Evolutionary conservation across 1,284 basidiomycete genomes (phyloP).

Genomic region (Tylopilus sp.): DNA sequence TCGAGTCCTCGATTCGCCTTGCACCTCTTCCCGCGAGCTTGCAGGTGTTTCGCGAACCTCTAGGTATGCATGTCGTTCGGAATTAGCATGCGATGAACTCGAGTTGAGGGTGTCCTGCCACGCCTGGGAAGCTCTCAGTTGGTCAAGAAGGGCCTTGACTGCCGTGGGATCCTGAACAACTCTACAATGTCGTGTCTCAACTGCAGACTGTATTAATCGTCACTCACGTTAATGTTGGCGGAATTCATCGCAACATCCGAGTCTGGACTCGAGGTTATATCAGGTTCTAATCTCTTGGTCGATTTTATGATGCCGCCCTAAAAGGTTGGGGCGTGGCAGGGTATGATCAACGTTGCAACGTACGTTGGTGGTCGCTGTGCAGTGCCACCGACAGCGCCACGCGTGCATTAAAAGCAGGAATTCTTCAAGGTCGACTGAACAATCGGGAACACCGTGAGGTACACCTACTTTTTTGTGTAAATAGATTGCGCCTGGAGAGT

Average conservation of each 20-base stretch:
- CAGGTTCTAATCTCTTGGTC: neutral
- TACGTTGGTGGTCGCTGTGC: neutral
- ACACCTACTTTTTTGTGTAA: no score
- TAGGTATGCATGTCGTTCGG: conserved; percentile 1
- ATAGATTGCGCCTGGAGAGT: no score
- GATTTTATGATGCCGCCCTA: no score
- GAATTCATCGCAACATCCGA: conserved; percentile 30
- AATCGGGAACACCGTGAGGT: no score
- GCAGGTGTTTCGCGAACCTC: conserved; percentile 5
- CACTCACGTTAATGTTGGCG: conserved; percentile 47
- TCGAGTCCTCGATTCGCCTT: conserved; percentile 5
- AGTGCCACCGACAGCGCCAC: neutral
- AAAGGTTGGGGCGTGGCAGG: neutral
- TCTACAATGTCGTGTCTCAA: neutral
- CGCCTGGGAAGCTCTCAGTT: conserved; percentile 57
- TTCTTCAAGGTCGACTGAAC: no score
- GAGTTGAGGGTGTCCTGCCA: conserved; percentile 52
- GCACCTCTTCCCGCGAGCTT: conserved; percentile 7
- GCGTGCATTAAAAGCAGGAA: no score
- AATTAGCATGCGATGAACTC: conserved; percentile 3
- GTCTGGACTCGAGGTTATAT: neutral
- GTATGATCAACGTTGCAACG: neutral
- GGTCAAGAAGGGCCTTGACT: conserved; percentile 63
- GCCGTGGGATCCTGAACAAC: conserved; percentile 47
- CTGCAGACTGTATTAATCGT: no score